Conservation (phyloP, 1,139 yeast species). For the Saccharomyces hybrid region DNA sequence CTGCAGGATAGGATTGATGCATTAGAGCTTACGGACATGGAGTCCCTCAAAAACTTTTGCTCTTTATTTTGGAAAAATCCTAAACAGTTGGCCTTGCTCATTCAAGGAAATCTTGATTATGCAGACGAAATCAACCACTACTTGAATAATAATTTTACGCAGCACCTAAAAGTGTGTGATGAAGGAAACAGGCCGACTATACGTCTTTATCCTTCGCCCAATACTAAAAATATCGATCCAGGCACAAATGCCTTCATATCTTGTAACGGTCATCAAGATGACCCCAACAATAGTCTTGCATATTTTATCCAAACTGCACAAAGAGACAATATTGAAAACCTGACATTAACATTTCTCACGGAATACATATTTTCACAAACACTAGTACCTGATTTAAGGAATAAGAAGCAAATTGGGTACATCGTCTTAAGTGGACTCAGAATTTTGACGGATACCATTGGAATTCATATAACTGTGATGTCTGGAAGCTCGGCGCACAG, state of each 20-base stretch:
- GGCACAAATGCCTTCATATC: conserved; percentile 34
- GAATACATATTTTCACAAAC: conserved; percentile 39
- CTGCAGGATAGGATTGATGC: conserved; percentile 46
- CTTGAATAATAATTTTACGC: conserved; percentile 15
- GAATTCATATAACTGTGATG: conserved; percentile 47
- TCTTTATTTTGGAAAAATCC: conserved; percentile 21
- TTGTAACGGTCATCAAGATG: conserved; percentile 33
- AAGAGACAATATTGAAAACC: conserved; percentile 31
- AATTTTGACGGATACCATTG: conserved; percentile 42
- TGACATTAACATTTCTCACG: conserved; percentile 39
- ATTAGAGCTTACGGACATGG: conserved; percentile 50
- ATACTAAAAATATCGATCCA: conserved; percentile 24
- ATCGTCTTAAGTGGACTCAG: conserved; percentile 48
- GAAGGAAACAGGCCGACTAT: background rate
- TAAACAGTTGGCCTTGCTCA: conserved; percentile 37
- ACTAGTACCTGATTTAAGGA: conserved; percentile 42
- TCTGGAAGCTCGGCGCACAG: conserved; percentile 38
- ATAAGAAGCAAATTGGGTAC: conserved; percentile 51
- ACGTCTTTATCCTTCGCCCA: background rate
- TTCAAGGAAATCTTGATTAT: conserved; percentile 42
- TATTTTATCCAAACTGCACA: conserved; percentile 50
- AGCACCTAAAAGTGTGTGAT: too few relatives aligned
- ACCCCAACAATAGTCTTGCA: conserved; percentile 43
- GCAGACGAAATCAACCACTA: conserved; percentile 23
- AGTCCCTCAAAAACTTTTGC: conserved; percentile 29